Evolutionary conservation across 805 yeast species (phyloP), one percentile per base, ranked within the genome.

Genomic region (Saccharomycopsis babjevae): DNA sequence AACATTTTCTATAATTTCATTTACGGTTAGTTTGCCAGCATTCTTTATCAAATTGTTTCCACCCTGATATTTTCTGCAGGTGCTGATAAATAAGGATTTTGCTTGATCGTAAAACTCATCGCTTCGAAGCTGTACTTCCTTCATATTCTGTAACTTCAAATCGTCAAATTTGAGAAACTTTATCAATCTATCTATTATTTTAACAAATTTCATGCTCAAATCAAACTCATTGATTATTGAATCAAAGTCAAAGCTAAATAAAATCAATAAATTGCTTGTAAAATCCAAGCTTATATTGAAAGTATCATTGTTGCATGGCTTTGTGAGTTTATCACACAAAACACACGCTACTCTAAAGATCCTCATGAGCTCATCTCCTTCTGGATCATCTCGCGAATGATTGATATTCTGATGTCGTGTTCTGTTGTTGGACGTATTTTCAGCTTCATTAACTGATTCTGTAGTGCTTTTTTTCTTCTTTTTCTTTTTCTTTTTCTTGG

Each of bases 221-320:
- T 56, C 61, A 56, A 59, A 60, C 42, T 56, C 43, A 2, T 42
- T 20, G 16, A 52, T 38, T 20, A 40, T 18, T 2, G 61, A 56
- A 3, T 50, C 57, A 36, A 38, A 58, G 18, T 58, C 55, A 36
- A 50, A 62, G 10, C 56, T 54, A 11, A 60, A 57, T 18, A 62
- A 55, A n/a, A 62, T 46, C 15, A 62, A 34, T 13, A 62, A 55
- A 22, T 59, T 30, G 20, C 61, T 50, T 8, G 60, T 60, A 28
- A 60, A 39, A 32, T 61, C 64, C 22, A 63, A 43, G 57, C 64
- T 61, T 36, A 63, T 61, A 39, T 63, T 63, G 55, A 63, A 63
- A 10, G 50, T 34, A 34, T 61, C 63, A 20, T 61, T 61, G 50
- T 63, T 63, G 3, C 61, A 54, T 10, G 65, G 65, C 36, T 63